phyloP scores from a whole-genome alignment of 352 stramenopile species.

The Phytophthora tubulina region DNA sequence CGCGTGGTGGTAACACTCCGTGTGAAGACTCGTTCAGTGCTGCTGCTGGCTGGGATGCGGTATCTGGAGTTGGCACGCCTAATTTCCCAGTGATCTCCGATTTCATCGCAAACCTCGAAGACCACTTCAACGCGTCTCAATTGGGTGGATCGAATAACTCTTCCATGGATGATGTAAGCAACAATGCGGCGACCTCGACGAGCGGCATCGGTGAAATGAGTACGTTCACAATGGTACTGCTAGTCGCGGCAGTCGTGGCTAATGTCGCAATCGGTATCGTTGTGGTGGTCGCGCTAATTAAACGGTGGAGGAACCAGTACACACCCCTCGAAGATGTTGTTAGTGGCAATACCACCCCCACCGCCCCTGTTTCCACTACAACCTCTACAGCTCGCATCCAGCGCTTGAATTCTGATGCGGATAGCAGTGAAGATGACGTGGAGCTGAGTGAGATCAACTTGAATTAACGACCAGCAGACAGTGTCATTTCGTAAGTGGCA shows the following conservation, averaged over 20 bases:
- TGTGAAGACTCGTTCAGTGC: conserved; percentile 88
- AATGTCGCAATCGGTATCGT: conserved; percentile 48
- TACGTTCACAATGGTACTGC: conserved; percentile 51
- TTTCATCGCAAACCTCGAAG: conserved; percentile 62
- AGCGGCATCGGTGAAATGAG: conserved; percentile 30
- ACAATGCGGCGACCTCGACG: conserved; percentile 20
- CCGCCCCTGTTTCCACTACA: conserved; percentile 25
- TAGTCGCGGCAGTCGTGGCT: conserved; percentile 39
- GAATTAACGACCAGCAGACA: conserved; percentile 36
- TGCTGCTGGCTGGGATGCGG: conserved; percentile 88
- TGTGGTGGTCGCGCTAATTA: conserved; percentile 50
- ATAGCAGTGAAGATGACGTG: conserved; percentile 39
- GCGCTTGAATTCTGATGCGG: conserved; percentile 35
- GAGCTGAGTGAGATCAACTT: conserved; percentile 71
- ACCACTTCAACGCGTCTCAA: conserved; percentile 58
- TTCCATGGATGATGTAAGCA: conserved; percentile 6
- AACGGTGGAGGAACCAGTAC: conserved; percentile 70
- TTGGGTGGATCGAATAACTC: conserved; percentile 24
- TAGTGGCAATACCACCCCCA: conserved; percentile 21
- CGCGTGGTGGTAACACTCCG: conserved; percentile 47
- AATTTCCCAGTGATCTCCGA: conserved; percentile 80
- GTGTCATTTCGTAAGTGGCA: conserved; percentile 13
- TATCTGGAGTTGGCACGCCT: conserved; percentile 85
- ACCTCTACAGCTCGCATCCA: conserved; percentile 19
- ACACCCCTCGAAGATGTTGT: conserved; percentile 48